Percentiles rank a stretch among this genome's conserved stretches.
Conservation (phyloP, 2,329 filamentous ascomycete genomes). For the Phaeoacremonium minimum region DNA sequence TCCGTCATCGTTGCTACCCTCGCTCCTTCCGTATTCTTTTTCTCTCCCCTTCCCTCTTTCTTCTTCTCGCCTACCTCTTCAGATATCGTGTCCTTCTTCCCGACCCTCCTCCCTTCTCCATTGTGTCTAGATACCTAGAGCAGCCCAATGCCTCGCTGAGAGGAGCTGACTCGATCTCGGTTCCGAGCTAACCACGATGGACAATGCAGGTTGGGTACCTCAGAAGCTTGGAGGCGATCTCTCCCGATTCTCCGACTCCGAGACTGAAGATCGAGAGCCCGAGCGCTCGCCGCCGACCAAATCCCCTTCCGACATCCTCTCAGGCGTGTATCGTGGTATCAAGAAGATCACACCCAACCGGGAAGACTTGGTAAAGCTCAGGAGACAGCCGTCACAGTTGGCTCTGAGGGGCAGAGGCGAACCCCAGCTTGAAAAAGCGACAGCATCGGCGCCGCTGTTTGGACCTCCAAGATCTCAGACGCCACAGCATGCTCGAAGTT, state of each 20-base stretch:
- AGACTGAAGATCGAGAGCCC: constrained; percentile 14
- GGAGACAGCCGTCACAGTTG: constrained; percentile 38
- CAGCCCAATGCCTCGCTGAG: too few species aligned
- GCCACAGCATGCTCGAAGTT: constrained; percentile 45
- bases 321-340: constrained; percentile 47
- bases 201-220: constrained; percentile 21
- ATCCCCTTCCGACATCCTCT: constrained; percentile 42
- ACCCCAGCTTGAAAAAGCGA: constrained; percentile 16
- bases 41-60: neutral
- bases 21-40: neutral
- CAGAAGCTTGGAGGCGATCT: constrained; percentile 19
- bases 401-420: constrained; percentile 26
- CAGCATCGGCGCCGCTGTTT: constrained; percentile 19
- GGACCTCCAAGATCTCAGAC: constrained; percentile 11
- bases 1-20: too few species aligned
- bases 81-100: too few species aligned
- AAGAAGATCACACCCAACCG: too few species aligned
- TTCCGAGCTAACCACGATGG: constrained; percentile 27
- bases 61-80: too few species aligned
- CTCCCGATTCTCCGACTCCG: constrained; percentile 38
- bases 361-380: constrained; percentile 38
- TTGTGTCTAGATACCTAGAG: too few species aligned
- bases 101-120: too few species aligned
- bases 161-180: too few species aligned
- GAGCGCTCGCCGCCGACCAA: constrained; percentile 29